These are phyloP conservation scores for Pugionium cornutum DNA, from an alignment of 345 rosid species.

Conservation along the genomic window DNA sequence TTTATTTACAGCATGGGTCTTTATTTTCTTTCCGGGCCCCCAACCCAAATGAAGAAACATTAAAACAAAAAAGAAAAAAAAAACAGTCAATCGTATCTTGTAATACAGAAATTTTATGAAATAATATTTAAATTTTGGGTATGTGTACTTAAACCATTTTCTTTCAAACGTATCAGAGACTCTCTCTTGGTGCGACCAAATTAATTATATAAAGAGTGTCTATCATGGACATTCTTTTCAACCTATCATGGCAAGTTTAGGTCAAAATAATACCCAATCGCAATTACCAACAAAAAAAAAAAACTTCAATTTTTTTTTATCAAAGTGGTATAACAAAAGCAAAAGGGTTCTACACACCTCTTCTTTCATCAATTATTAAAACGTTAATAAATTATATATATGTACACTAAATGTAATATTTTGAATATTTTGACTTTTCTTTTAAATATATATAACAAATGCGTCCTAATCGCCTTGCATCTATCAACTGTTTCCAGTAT, in stretches of 20 bases:
- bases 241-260: constrained; percentile 33
- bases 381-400: too few species aligned
- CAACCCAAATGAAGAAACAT: background rate
- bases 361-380: too few species aligned
- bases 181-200: constrained; percentile 28
- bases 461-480: too few species aligned
- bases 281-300: too few species aligned
- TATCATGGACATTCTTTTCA: constrained; percentile 30
- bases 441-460: too few species aligned
- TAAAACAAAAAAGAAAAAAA: background rate
- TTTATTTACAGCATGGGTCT: constrained; percentile 27
- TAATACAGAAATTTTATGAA: background rate
- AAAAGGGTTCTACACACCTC: too few species aligned
- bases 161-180: constrained; percentile 35
- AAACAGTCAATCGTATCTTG: constrained; percentile 16
- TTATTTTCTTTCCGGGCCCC: constrained; percentile 16
- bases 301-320: too few species aligned
- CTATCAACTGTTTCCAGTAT: too few species aligned
- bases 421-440: too few species aligned
- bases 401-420: too few species aligned
- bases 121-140: constrained; percentile 14
- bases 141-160: constrained; percentile 38
- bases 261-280: background rate
- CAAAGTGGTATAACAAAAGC: too few species aligned
- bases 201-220: constrained; percentile 3